Evolutionary conservation across 140 eudicot genomes (phyloP), one percentile per base, ranked within the genome.

Genomic region (Stevia rebaudiana): DNA sequence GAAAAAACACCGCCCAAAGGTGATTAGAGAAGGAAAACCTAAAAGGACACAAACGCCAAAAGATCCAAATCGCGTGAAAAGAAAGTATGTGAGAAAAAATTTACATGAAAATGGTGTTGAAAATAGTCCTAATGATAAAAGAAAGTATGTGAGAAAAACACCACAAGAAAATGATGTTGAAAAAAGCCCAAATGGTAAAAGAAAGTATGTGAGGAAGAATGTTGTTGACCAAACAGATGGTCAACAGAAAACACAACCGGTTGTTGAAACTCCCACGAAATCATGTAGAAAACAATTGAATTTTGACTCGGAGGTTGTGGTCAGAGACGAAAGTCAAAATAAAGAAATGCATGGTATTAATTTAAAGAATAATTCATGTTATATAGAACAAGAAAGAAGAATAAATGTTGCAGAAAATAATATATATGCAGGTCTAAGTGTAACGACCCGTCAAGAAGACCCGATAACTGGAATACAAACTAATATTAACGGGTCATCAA

Each of bases 1-100:
- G 55, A 82, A 73, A 65, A 85, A 85, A 48, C 90, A 83, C 63
- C 72, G 95, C 48, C 95, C 90, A 0, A 86, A 86, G 58, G 95
- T 86, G 16, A 68, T 83, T 15, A 64, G 33, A 41, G 95, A 86
- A 72, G 84, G 77, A 33, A 86, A 83, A 30, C 79, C 82, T 19
- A 80, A 69, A 75, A 82, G 51, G 69, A 71, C 69, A 2, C 65
- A 44, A 15, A 83, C 78, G 35, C 80, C 82, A 5, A 71, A 73
- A 50, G 66, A 78, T 16, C 80, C 80, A 6, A 70, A 58, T 58
- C 56, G 51, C 31, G 43, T 33, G 6, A 79, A 78, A 67, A 62
- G 78, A 42, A 78, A 71, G 63, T 67, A 68, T 30, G 76, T 63
- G 73, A 54, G 79, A 8, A 78, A 51, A 53, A 65, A 12, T 65